Evolutionary conservation across 192 early-diverging fungal species (phyloP).

Genomic region (Chytriomyces sp.): DNA sequence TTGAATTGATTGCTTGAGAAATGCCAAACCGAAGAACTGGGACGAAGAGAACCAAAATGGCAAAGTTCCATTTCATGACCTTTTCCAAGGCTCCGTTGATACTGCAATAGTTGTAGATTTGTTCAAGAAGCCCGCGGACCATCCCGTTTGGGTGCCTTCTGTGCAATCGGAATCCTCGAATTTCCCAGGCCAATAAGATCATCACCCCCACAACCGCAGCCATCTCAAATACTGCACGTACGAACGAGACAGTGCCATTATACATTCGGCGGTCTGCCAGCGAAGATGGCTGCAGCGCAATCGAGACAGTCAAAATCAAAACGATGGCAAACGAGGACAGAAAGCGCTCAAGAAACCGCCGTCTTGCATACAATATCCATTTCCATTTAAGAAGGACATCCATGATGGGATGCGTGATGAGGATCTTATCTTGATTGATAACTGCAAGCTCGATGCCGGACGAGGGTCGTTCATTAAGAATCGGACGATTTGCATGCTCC

Average conservation of each 20-base stretch:
- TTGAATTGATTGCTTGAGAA: neutral
- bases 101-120: conserved; percentile 15
- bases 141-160: neutral
- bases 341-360: conserved; percentile 29
- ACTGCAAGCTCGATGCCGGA: conserved; percentile 25
- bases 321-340: neutral
- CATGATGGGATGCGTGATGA: conserved; percentile 31
- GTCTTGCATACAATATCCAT: conserved; percentile 36
- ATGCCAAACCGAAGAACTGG: conserved; percentile 18
- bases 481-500: neutral
- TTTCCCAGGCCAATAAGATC: neutral
- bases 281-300: conserved; percentile 19
- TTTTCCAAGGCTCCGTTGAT: conserved; percentile 15
- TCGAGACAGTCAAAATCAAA: neutral
- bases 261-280: conserved; percentile 5
- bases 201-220: neutral
- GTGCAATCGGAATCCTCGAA: conserved; percentile 15
- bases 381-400: conserved; percentile 32
- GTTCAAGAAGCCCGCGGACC: neutral
- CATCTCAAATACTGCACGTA: conserved; percentile 5
- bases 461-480: neutral
- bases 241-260: neutral
- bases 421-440: conserved; percentile 29
- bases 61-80: conserved; percentile 25
- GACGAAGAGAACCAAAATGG: neutral